These are phyloP conservation scores for Dipteronia dyeriana DNA, from an alignment of 345 rosid species.

Conservation along the genomic window DNA sequence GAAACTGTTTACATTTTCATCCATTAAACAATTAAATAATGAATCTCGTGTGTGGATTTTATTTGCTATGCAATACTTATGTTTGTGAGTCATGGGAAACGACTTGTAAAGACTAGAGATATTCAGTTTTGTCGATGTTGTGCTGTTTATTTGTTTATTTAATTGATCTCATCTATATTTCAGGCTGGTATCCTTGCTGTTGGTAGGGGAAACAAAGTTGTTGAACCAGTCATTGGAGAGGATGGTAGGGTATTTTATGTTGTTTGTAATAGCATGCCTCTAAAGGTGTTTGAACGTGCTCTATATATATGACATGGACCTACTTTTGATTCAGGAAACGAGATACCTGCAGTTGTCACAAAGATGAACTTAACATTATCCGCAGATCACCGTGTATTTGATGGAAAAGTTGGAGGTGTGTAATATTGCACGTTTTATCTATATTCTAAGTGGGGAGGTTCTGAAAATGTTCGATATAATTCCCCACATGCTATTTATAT, in stretches of 20 bases:
- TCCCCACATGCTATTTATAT: not conserved
- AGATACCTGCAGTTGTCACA: slow-evolving; percentile 66
- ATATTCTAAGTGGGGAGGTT: not conserved
- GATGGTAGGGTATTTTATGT: slow-evolving; percentile 56
- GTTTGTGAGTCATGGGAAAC: not conserved
- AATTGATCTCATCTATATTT: slow-evolving; percentile 10
- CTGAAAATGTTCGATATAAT: not conserved
- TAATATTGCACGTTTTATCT: slow-evolving; percentile 3
- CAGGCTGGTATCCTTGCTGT: slow-evolving; percentile 97
- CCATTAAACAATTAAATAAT: not conserved
- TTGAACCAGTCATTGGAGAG: slow-evolving; percentile 63
- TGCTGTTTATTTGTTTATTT: not conserved
- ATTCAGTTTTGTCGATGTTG: not conserved
- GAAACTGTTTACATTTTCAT: not conserved
- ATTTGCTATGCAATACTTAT: not conserved
- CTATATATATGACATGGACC: slow-evolving; percentile 12
- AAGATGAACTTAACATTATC: slow-evolving; percentile 88
- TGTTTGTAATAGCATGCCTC: not conserved
- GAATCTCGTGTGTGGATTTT: not conserved
- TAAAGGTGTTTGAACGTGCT: not conserved
- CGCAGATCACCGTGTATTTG: slow-evolving; percentile 93
- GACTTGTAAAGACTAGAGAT: not conserved
- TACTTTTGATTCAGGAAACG: slow-evolving; percentile 53
- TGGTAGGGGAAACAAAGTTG: slow-evolving; percentile 90
- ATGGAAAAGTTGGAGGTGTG: slow-evolving; percentile 90